Base-by-base conservation (phyloP, 176 grass and related monocot species). In the Olyra latifolia region DNA sequence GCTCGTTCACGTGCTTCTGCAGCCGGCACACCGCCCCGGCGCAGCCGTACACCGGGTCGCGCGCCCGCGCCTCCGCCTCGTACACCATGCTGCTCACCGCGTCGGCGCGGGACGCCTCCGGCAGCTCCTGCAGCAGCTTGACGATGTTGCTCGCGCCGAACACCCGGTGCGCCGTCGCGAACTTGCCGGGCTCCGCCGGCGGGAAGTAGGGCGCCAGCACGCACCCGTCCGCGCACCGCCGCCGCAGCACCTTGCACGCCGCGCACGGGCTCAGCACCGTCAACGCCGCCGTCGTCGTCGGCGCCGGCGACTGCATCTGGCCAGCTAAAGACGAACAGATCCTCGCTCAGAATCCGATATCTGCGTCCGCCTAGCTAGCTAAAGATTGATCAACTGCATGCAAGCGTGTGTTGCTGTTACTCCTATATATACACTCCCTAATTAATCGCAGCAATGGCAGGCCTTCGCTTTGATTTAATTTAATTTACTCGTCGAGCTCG, bases 61-160 rank as follows among this genome's bases (percentile, higher is more conserved):
- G 53, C 53, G 9, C 3, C 53, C 59, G 59, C 25, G 59, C 59
- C 59, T 62, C 59, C 59, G 59, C 59, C 59, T 62, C 59, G 59
- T 62, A 62, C 25, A 62, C 59, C 59, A 62, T 62, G 59, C 59
- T 62, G 59, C 59, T 62, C 59, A 16, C 59, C 59, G 59, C 59
- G 27, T 62, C 59, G 16, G 59, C 59, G 16, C 59, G 10, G 4
- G 1, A 30, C 25, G 11, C 19, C 59, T 62, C 59, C 8, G 59
- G 59, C 10, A 62, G 11, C 10, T 32, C 59, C 59, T 22, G 53
- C 53, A 56, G 20, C 2, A 56, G 53, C 53, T 56, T 56, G 8
- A 10, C 19, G 17, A 53, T 53, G 53, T 56, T 56, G 53, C 53
- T 23, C 20, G 53, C 53, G 53, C 53, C 53, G 53, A 56, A 56